A percentile compares a stretch with the other conserved stretches of the same genome.
Conservation (phyloP, 106 monocot genomes). For the Iris macrosiphon region DNA sequence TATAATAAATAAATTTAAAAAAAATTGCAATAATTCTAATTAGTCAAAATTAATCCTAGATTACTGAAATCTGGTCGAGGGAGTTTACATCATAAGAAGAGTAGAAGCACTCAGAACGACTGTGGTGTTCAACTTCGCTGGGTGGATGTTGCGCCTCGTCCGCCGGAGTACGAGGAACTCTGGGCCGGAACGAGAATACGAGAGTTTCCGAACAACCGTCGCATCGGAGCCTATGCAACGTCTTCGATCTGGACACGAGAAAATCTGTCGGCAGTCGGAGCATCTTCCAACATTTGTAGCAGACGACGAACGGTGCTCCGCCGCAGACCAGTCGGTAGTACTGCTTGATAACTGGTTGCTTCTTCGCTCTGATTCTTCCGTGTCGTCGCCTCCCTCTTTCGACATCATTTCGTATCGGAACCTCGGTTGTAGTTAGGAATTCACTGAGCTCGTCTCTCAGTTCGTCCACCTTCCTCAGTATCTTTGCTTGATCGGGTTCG, state of each 20-base stretch:
- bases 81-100: no score
- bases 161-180: constrained; percentile 4
- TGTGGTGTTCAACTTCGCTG: background rate
- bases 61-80: no score
- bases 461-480: constrained; percentile 62
- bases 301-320: constrained; percentile 74
- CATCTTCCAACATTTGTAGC: constrained; percentile 48
- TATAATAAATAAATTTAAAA: no score
- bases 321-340: constrained; percentile 53
- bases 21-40: no score
- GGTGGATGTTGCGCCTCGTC: constrained; percentile 6
- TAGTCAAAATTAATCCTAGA: no score
- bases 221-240: constrained; percentile 45
- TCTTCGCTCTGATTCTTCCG: constrained; percentile 10
- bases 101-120: constrained; percentile 21
- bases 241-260: constrained; percentile 26
- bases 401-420: background rate
- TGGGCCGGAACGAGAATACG: constrained; percentile 20
- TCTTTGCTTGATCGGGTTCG: constrained; percentile 29
- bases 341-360: constrained; percentile 4
- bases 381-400: background rate
- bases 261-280: constrained; percentile 70
- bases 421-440: constrained; percentile 20
- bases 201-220: constrained; percentile 59
- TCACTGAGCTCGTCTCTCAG: constrained; percentile 52